These are phyloP conservation scores for Aspergillus hancockii DNA, from an alignment of 495 filamentous ascomycete species.

Conservation along the genomic window DNA sequence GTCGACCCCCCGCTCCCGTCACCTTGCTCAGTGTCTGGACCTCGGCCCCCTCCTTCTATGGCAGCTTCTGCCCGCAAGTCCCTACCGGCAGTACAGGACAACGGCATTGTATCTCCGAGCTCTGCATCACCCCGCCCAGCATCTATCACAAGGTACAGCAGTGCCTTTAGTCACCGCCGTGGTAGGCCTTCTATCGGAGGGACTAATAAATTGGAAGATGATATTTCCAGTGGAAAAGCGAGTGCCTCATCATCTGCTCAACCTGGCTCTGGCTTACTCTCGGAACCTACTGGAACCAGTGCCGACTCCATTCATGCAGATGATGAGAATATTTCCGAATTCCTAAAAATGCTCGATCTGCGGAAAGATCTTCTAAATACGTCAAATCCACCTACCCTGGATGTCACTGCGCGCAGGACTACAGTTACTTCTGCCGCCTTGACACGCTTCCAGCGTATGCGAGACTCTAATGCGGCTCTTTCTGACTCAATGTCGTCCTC, in stretches of 20 bases:
- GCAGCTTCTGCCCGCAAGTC: conserved; percentile 39
- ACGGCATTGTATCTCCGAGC: conserved; percentile 57
- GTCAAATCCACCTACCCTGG: conserved; percentile 51
- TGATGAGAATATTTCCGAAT: conserved; percentile 90
- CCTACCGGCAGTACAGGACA: conserved; percentile 54
- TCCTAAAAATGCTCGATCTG: conserved; percentile 80
- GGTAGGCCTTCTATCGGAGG: conserved; percentile 73
- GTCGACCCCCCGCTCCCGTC: conserved; percentile 56
- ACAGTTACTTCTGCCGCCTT: conserved; percentile 64
- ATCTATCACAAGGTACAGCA: conserved; percentile 69
- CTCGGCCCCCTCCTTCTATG: conserved; percentile 56
- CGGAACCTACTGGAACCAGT: conserved; percentile 72
- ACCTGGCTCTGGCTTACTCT: conserved; percentile 79
- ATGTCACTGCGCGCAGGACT: conserved; percentile 59
- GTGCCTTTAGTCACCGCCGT: conserved; percentile 86
- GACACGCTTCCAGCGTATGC: conserved; percentile 77
- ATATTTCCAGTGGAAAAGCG: conserved; percentile 85
- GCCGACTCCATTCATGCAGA: conserved; percentile 81
- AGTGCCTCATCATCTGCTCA: conserved; percentile 84
- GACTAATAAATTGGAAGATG: conserved; percentile 74
- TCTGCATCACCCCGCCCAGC: conserved; percentile 76
- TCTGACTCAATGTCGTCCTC: conserved; percentile 89
- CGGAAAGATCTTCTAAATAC: conserved; percentile 78
- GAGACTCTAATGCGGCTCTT: conserved; percentile 79
- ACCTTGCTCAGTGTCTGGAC: conserved; percentile 58